These are phyloP conservation scores for Candida tunisiensis DNA, from an alignment of 1,139 yeast species.

Conservation along the genomic window DNA sequence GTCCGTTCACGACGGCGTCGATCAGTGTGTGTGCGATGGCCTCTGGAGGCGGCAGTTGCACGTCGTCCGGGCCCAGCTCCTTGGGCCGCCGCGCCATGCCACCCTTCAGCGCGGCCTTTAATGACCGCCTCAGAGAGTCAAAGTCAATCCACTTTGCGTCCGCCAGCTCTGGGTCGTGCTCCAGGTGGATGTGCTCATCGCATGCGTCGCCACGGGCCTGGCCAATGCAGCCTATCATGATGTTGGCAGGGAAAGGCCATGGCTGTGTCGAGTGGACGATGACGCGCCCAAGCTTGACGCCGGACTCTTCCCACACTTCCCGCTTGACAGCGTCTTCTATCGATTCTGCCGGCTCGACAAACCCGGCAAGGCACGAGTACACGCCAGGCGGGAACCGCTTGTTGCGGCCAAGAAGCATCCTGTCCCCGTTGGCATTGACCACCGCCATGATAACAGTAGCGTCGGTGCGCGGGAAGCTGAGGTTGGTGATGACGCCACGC, in stretches of 20 bases:
- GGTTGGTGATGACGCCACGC: conserved; percentile 24
- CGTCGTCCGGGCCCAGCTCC: conserved; percentile 11
- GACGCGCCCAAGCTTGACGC: conserved; percentile 48
- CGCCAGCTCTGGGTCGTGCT: conserved; percentile 68
- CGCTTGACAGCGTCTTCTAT: conserved; percentile 77
- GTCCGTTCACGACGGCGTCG: conserved; percentile 14
- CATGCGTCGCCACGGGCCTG: conserved; percentile 46
- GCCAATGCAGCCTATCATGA: conserved; percentile 88
- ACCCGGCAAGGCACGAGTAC: conserved; percentile 84
- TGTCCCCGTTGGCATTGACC: conserved; percentile 39
- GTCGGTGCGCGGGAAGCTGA: conserved; percentile 84
- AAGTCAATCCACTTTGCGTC: conserved; percentile 77
- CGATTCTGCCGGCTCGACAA: conserved; percentile 88
- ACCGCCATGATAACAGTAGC: conserved; percentile 74
- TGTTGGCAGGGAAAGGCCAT: conserved; percentile 90
- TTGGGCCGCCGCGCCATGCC: conserved; percentile 3
- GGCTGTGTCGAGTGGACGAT: conserved; percentile 63
- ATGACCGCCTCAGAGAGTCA: conserved; percentile 30
- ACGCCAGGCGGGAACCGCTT: conserved; percentile 34
- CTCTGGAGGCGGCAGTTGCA: conserved; percentile 28
- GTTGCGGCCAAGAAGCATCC: conserved; percentile 56
- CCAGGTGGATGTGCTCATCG: conserved; percentile 35
- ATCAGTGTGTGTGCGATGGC: conserved; percentile 33
- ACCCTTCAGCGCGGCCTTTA: conserved; percentile 21
- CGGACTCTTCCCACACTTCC: conserved; percentile 94